Conservation (phyloP, 2,329 filamentous ascomycete genomes). For the Colletotrichum sublineola region DNA sequence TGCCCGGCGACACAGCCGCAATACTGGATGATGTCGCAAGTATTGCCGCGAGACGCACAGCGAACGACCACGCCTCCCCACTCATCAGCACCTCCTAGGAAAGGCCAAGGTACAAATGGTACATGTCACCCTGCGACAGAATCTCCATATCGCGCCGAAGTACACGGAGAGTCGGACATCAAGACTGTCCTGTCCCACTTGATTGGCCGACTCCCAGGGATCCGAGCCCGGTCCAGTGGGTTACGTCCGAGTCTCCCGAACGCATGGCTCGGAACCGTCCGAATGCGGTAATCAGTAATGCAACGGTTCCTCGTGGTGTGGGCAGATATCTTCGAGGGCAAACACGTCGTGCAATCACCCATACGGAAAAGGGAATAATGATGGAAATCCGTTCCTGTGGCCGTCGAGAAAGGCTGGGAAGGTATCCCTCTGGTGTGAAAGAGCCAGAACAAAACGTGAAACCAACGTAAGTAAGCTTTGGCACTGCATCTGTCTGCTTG, state of each 20-base stretch:
- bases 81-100: neutral
- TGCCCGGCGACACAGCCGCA: neutral
- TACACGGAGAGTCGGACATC: neutral
- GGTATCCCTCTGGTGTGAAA: neutral
- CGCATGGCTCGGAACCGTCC: slow-evolving; percentile 31
- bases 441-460: neutral
- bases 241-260: slow-evolving; percentile 16
- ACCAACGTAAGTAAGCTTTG: neutral
- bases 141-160: neutral
- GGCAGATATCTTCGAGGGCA: neutral
- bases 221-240: slow-evolving; percentile 1
- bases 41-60: neutral
- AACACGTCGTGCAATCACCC: neutral
- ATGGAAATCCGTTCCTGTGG: neutral
- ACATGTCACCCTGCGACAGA: neutral
- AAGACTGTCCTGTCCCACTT: neutral
- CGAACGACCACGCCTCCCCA: neutral
- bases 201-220: neutral
- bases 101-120: neutral
- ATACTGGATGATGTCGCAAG: neutral
- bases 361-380: neutral
- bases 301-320: neutral
- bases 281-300: slow-evolving; percentile 17
- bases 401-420: neutral
- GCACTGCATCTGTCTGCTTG: neutral